A percentile compares a stretch with the other conserved stretches of the same genome.
phyloP scores from a whole-genome alignment of 257 asterid species.

The Anisodus tanguticus region DNA sequence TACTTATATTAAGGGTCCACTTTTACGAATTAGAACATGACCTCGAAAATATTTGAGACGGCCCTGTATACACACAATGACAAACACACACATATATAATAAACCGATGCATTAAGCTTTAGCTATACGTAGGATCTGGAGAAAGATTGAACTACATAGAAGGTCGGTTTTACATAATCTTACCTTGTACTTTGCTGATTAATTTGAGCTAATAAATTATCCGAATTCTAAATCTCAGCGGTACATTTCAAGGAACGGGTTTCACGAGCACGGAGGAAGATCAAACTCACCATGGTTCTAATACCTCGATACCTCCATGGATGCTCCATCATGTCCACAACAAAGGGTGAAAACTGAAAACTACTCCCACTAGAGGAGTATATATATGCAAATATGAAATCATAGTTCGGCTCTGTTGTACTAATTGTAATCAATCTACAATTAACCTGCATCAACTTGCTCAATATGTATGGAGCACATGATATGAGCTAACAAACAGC shows the following conservation, averaged over 20 bases:
- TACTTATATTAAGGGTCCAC: too few species aligned
- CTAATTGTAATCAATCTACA: not conserved
- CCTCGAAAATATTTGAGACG: too few species aligned
- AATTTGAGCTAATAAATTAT: not conserved
- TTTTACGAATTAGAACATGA: too few species aligned
- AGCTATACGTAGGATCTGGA: accelerated
- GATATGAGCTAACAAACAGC: not conserved
- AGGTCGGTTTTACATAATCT: not conserved
- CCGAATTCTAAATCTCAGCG: not conserved
- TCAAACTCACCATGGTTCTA: not conserved
- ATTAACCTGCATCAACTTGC: not conserved
- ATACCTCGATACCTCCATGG: constrained; percentile 11
- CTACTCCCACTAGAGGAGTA: not conserved
- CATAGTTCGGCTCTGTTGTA: not conserved
- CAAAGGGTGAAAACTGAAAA: not conserved
- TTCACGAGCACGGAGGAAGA: not conserved
- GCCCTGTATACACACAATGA: not conserved
- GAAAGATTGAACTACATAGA: not conserved
- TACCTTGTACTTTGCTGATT: not conserved
- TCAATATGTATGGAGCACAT: constrained; percentile 9
- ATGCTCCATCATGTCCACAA: constrained; percentile 13
- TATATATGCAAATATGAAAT: not conserved
- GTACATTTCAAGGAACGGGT: not conserved
- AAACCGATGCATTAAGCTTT: not conserved
- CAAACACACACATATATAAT: not conserved